Base-by-base conservation (phyloP, 2,329 filamentous ascomycete genomes). In the Eurotiales sp. region DNA sequence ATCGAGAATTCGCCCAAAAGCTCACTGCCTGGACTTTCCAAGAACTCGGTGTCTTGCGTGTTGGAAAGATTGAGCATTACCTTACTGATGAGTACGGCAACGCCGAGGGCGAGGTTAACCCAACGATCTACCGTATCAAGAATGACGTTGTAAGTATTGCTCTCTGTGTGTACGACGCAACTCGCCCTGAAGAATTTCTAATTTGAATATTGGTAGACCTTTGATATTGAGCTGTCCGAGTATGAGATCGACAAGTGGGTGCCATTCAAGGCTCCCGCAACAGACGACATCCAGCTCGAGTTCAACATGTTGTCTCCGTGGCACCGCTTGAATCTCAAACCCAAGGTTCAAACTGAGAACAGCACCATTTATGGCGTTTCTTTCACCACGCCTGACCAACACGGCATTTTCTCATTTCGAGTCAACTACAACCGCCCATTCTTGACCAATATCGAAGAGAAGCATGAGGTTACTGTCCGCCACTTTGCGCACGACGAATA, bases 281-380 rank as follows among this genome's bases (percentile, higher is more conserved):
- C 73, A 56, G 93, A 99, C 67, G 79, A 77, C 23, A 67, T 99
- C 29, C 93, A 99, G 72, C 88, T 99, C 56, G 93, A 99, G 72
- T 96, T 97, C 78, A 91, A 85, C 75, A 99, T 97, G 93, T 86
- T 99, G 42, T 96, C 92, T 1, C 92, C 93, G 51, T 97, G 96
- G 83, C 87, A 96, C 75, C 91, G 93, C 37, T 80, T 97, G 29
- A 78, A 84, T 54, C 84, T 99, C 27, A 62, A 74, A 8, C 80
- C 82, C 12, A 69, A 77, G 8, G 70, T 72, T 27, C 77, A 77
- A 22, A 86, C 84, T 1, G 71, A 78, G 50, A 85, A 88, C 61
- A 83, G 84, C 57, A 85, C 88, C 45, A 79, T 87, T 55, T 99
- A 86, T 77, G 79, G 80, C 56, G 79, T 82, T 41, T 79, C 82